phyloP scores from a whole-genome alignment of 495 filamentous ascomycete species.

The Parathielavia appendiculata region DNA sequence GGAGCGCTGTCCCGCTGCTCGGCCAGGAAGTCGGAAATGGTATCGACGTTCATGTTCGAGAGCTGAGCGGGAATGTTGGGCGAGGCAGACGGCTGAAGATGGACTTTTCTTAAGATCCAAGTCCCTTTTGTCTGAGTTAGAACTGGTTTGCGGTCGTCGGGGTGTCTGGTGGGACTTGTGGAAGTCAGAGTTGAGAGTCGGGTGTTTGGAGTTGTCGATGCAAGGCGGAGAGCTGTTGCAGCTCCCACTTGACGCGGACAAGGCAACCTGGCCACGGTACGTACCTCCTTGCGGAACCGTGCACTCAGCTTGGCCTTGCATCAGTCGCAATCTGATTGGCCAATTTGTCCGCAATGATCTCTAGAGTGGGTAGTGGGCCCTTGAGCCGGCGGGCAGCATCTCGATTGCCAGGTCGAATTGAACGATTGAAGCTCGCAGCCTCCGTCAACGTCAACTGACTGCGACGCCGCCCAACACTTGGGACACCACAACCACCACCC shows the following conservation, averaged over 20 bases:
- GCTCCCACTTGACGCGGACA: slow-evolving; percentile 31
- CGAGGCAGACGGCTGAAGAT: not conserved
- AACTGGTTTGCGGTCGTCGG: slow-evolving; percentile 3
- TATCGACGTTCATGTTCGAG: slow-evolving; percentile 67
- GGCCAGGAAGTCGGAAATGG: slow-evolving; percentile 84
- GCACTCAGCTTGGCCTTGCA: slow-evolving; percentile 12
- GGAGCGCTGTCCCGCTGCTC: slow-evolving; percentile 83
- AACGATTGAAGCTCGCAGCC: slow-evolving; percentile 22
- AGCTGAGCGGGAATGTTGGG: not conserved
- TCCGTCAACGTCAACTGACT: slow-evolving; percentile 33
- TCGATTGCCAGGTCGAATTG: slow-evolving; percentile 17
- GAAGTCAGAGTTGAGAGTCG: slow-evolving; percentile 2
- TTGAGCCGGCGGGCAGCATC: slow-evolving; percentile 15
- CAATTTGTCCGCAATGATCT: not conserved
- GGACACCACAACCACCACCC: slow-evolving; percentile 22
- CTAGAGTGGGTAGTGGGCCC: slow-evolving; percentile 24
- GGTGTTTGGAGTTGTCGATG: slow-evolving; percentile 12
- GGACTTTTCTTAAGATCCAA: not conserved
- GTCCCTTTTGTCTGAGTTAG: not conserved
- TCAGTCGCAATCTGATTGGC: slow-evolving; percentile 12
- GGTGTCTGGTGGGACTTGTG: slow-evolving; percentile 7
- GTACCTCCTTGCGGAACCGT: slow-evolving; percentile 11
- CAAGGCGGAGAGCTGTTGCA: slow-evolving; percentile 15
- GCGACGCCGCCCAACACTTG: slow-evolving; percentile 33
- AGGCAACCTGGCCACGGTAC: slow-evolving; percentile 27